Evolutionary conservation across 2,329 filamentous ascomycete genomes (phyloP).

Genomic region (Aureobasidium mangrovei): DNA sequence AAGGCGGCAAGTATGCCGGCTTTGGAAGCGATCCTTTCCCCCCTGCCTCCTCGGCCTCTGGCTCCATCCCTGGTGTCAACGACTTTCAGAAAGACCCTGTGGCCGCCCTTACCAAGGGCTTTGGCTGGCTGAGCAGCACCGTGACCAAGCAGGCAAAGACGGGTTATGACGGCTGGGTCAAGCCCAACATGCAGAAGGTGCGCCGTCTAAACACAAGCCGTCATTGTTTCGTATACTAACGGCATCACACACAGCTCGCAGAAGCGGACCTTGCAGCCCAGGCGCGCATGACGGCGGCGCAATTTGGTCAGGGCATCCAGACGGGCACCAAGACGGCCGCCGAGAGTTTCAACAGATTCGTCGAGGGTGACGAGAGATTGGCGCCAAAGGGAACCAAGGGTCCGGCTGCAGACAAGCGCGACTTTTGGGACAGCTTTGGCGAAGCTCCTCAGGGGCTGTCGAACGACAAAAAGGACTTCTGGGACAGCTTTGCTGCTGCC

Average conservation of each 20-base stretch:
- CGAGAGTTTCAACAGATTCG: constrained; percentile 75
- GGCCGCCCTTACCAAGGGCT: constrained; percentile 79
- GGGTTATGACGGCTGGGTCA: constrained; percentile 84
- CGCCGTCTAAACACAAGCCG: not conserved
- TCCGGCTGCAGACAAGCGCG: constrained; percentile 58
- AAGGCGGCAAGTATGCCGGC: constrained; percentile 85
- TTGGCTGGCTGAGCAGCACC: constrained; percentile 85
- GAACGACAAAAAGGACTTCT: constrained; percentile 46
- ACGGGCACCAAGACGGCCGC: constrained; percentile 63
- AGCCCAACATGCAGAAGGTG: constrained; percentile 79
- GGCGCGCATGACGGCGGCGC: constrained; percentile 49
- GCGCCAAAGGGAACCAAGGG: constrained; percentile 37
- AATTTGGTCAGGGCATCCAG: constrained; percentile 53
- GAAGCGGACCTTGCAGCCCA: constrained; percentile 52
- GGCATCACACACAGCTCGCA: constrained; percentile 50
- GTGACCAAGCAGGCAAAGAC: constrained; percentile 86
- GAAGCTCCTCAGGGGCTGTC: constrained; percentile 46
- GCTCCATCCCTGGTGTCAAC: constrained; percentile 59
- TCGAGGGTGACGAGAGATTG: constrained; percentile 57
- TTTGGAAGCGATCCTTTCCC: constrained; percentile 72
- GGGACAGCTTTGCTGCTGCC: constrained; percentile 38
- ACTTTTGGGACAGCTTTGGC: constrained; percentile 91
- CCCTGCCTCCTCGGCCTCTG: constrained; percentile 31
- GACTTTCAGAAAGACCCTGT: constrained; percentile 89
- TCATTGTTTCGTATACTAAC: not conserved